phyloP scores from a whole-genome alignment of 805 yeast species.

The Saccharomycopsis fermentans region DNA sequence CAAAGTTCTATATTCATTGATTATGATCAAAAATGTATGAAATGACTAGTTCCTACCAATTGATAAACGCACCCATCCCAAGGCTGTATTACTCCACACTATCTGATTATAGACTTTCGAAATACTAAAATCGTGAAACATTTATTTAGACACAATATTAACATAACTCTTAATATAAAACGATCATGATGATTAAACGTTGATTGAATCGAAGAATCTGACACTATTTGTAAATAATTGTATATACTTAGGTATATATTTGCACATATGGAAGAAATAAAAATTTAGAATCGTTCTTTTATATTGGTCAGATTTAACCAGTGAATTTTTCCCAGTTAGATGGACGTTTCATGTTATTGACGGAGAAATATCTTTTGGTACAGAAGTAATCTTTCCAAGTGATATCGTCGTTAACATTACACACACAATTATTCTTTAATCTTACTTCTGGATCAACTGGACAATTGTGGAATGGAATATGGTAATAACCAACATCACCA shows the following conservation, averaged over 20 bases:
- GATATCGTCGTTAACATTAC: slow-evolving; percentile 61
- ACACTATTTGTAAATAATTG: not conserved
- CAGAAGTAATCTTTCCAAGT: slow-evolving; percentile 71
- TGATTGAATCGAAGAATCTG: too few relatives aligned
- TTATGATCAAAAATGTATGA: too few relatives aligned
- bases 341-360: slow-evolving; percentile 49
- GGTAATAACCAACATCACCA: slow-evolving; percentile 77
- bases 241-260: not conserved
- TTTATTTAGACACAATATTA: too few relatives aligned
- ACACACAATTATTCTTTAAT: slow-evolving; percentile 53
- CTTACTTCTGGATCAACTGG: slow-evolving; percentile 59
- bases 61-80: too few relatives aligned
- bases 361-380: slow-evolving; percentile 49
- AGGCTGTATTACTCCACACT: too few relatives aligned
- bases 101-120: too few relatives aligned
- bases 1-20: too few relatives aligned
- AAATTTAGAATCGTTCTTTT: not conserved
- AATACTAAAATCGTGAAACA: too few relatives aligned
- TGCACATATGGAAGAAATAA: not conserved
- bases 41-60: too few relatives aligned
- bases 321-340: slow-evolving; percentile 58
- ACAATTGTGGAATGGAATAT: slow-evolving; percentile 72
- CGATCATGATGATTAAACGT: too few relatives aligned
- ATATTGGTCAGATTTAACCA: slow-evolving; percentile 24
- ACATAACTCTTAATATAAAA: too few relatives aligned